Conservation (phyloP, 1,139 yeast genomes). For the Taphrina flavorubra region DNA sequence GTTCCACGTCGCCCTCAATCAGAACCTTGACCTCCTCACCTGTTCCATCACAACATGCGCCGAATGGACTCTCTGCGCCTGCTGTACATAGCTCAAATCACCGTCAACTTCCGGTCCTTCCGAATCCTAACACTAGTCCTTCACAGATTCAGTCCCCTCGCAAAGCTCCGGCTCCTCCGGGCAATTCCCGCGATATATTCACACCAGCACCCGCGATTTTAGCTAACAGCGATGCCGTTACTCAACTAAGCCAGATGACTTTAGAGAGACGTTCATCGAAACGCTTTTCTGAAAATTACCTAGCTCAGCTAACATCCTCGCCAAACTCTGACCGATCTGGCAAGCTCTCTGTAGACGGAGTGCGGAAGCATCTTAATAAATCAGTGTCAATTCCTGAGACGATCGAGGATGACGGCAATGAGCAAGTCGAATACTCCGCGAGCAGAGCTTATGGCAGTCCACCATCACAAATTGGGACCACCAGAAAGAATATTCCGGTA, state of each 20-base stretch:
- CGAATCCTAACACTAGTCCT: conserved; percentile 4
- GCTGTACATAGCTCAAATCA: conserved; percentile 1
- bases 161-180: conserved; percentile 27
- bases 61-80: neutral
- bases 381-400: conserved; percentile 25
- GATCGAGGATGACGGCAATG: conserved; percentile 21
- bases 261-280: conserved; percentile 35
- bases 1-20: conserved; percentile 14
- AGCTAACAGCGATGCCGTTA: conserved; percentile 24
- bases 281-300: conserved; percentile 37
- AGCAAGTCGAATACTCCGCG: conserved; percentile 11
- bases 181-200: neutral
- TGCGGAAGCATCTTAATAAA: conserved; percentile 26
- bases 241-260: conserved; percentile 29
- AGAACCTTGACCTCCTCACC: conserved; percentile 12
- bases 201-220: conserved; percentile 15
- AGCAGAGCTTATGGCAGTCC: conserved; percentile 21
- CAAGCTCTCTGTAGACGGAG: conserved; percentile 30
- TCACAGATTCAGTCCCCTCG: conserved; percentile 17
- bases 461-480: neutral
- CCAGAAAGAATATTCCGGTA: neutral
- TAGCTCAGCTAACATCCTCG: conserved; percentile 31
- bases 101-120: conserved; percentile 21
- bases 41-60: neutral
- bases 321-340: conserved; percentile 23